Percentiles rank a stretch among this genome's conserved stretches.
Conservation (phyloP, 345 rosid genomes). For the Moricandia moricandioides region DNA sequence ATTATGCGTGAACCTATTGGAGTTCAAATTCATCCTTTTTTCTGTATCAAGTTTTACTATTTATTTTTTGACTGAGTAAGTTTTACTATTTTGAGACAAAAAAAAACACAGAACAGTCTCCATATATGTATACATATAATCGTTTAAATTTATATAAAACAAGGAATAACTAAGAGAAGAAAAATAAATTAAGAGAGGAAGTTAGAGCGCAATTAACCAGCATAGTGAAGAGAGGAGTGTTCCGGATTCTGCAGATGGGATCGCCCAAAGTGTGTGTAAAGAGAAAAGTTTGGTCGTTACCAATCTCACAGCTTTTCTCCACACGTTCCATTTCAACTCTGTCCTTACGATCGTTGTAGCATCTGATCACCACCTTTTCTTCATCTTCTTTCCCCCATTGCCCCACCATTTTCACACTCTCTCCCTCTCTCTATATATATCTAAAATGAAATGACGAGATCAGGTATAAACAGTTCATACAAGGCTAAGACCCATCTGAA, state of each 20-base stretch:
- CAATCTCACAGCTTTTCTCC: conserved; percentile 73
- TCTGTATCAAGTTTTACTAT: too few species aligned
- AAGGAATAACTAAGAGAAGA: background rate
- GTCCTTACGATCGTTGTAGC: conserved; percentile 56
- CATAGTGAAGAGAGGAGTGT: conserved; percentile 65
- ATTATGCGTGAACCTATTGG: too few species aligned
- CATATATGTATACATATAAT: background rate
- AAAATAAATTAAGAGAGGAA: background rate
- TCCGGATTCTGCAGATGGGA: conserved; percentile 82
- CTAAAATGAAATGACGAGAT: background rate
- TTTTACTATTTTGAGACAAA: too few species aligned
- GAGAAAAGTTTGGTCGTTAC: conserved; percentile 56
- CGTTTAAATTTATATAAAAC: background rate
- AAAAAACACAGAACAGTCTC: too few species aligned
- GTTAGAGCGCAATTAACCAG: conserved; percentile 43
- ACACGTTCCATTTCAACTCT: conserved; percentile 49
- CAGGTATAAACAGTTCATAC: background rate
- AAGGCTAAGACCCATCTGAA: background rate
- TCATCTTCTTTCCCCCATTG: conserved; percentile 27
- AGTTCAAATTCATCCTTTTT: background rate
- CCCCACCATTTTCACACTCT: conserved; percentile 22
- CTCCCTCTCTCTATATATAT: background rate
- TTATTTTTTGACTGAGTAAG: too few species aligned
- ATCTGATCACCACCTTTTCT: conserved; percentile 43
- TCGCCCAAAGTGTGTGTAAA: conserved; percentile 76